Conservation (phyloP, 331 rosid genomes). For the Cydonia oblonga region DNA sequence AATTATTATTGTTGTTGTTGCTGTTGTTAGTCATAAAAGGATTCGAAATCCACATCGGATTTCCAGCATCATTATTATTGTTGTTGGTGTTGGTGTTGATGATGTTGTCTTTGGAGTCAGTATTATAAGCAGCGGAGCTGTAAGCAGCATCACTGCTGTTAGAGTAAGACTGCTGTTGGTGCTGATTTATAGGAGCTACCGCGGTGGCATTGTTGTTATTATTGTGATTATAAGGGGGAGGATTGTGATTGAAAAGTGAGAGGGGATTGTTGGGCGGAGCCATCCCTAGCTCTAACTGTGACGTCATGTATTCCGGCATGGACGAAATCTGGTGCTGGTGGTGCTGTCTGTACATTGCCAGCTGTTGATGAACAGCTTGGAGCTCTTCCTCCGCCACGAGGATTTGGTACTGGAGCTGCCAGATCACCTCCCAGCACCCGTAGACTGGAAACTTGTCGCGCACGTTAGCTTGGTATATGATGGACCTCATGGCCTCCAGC, state of each 20-base stretch:
- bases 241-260: conserved; percentile 23
- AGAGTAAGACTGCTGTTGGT: conserved; percentile 40
- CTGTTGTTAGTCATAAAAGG: conserved; percentile 15
- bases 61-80: too few species aligned
- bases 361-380: conserved; percentile 38
- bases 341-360: conserved; percentile 47
- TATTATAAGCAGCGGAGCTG: conserved; percentile 19
- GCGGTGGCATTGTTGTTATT: background rate
- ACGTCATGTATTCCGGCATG: conserved; percentile 19
- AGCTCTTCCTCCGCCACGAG: conserved; percentile 46
- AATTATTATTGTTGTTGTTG: conserved; percentile 1
- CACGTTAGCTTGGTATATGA: conserved; percentile 56
- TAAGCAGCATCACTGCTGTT: conserved; percentile 26
- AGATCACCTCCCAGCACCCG: conserved; percentile 58
- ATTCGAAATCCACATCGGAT: conserved; percentile 35
- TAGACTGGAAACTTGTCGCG: conserved; percentile 54
- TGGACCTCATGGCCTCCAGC: conserved; percentile 61
- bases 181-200: conserved; percentile 28
- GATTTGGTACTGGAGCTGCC: conserved; percentile 38
- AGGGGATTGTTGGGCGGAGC: conserved; percentile 30
- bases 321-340: conserved; percentile 29
- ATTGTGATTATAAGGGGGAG: conserved; percentile 7
- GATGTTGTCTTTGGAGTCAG: conserved; percentile 28
- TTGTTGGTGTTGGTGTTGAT: background rate
- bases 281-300: conserved; percentile 57